Conservation (phyloP, 306 rosid genomes). For the Urtica urens region DNA sequence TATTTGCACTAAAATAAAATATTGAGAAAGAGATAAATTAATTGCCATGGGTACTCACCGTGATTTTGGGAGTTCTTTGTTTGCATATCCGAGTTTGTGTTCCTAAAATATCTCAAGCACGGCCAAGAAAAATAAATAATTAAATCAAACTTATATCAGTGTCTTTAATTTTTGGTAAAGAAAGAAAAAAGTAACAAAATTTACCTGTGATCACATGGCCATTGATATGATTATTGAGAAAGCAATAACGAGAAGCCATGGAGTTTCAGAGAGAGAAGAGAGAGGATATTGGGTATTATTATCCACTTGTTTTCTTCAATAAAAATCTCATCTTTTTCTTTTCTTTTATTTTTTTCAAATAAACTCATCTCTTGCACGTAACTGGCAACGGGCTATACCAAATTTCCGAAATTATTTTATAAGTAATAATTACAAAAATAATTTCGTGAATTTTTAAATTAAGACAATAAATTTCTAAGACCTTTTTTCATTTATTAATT, state of each 20-base stretch:
- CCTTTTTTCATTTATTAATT: too few species aligned
- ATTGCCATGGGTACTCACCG: not conserved
- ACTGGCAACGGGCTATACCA: not conserved
- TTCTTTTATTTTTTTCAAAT: not conserved
- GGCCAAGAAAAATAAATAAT: not conserved
- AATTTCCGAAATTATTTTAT: too few species aligned
- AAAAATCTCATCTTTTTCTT: not conserved
- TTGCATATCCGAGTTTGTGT: not conserved
- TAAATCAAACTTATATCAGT: not conserved
- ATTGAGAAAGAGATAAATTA: not conserved
- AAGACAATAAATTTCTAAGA: too few species aligned
- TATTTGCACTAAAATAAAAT: too few species aligned
- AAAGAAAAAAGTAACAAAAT: not conserved
- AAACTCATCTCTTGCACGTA: not conserved
- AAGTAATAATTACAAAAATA: too few species aligned
- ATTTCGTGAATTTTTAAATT: too few species aligned
- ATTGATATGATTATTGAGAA: constrained; percentile 2
- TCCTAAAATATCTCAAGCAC: not conserved
- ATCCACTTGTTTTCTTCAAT: constrained; percentile 7
- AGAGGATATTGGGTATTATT: not conserved
- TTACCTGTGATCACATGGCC: not conserved
- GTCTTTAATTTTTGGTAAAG: not conserved
- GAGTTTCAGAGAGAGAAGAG: not conserved
- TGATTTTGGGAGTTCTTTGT: not conserved
- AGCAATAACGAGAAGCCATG: constrained; percentile 8